These are phyloP conservation scores for Ramaria sp. DNA, from an alignment of 768 basidiomycete genomes.

Conservation along the genomic window DNA sequence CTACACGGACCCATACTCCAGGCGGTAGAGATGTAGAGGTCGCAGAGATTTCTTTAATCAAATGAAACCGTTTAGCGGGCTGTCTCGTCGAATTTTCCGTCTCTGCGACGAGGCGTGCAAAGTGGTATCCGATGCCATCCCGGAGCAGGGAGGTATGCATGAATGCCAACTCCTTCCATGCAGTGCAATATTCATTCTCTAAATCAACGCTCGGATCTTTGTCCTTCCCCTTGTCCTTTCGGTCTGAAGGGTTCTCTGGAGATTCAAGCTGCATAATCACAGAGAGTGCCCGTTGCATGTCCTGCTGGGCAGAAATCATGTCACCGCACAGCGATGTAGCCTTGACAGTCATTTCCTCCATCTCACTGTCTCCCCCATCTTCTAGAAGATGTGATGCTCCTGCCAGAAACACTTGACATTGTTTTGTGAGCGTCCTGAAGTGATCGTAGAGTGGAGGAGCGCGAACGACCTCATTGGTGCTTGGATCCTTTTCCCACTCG, in stretches of 20 bases:
- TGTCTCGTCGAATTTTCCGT: constrained; percentile 30
- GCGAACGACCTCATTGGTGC: constrained; percentile 20
- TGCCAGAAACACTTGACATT: constrained; percentile 37
- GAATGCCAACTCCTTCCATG: constrained; percentile 40
- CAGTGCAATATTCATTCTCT: constrained; percentile 30
- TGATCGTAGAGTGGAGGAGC: constrained; percentile 34
- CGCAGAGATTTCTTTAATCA: constrained; percentile 46
- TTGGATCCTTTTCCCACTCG: constrained; percentile 25
- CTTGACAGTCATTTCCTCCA: constrained; percentile 28
- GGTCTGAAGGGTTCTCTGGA: not conserved
- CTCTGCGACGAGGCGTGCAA: constrained; percentile 19
- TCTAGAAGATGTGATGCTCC: constrained; percentile 32
- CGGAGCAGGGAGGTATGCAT: constrained; percentile 27
- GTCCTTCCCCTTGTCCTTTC: constrained; percentile 23
- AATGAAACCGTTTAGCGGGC: constrained; percentile 36
- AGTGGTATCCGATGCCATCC: constrained; percentile 22
- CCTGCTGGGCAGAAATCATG: constrained; percentile 38
- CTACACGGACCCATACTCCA: constrained; percentile 45
- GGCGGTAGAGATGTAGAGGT: constrained; percentile 44
- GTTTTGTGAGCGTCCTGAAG: constrained; percentile 42
- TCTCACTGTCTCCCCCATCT: constrained; percentile 19
- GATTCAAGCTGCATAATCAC: constrained; percentile 24
- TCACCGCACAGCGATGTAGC: constrained; percentile 39
- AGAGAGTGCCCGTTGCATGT: constrained; percentile 36
- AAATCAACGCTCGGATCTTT: constrained; percentile 22